phyloP scores from a whole-genome alignment of 495 filamentous ascomycete species.

The Antarctomyces pellizariae region DNA sequence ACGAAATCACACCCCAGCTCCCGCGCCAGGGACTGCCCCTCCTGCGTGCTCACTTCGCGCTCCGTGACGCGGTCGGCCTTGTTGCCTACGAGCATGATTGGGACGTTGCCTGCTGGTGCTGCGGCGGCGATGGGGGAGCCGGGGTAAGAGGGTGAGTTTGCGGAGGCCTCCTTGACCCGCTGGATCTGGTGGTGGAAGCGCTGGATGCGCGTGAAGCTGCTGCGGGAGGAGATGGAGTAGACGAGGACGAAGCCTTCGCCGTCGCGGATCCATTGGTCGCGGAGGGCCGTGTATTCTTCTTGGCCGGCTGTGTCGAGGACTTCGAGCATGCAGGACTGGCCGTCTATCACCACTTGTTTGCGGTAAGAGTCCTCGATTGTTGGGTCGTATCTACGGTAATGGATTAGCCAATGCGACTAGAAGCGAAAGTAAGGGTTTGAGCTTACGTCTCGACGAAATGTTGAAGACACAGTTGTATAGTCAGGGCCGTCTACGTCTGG shows the following conservation, averaged over 20 bases:
- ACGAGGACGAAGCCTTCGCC: constrained; percentile 95
- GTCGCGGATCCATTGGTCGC: constrained; percentile 96
- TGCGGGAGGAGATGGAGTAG: constrained; percentile 90
- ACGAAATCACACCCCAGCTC: constrained; percentile 93
- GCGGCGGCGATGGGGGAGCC: constrained; percentile 30
- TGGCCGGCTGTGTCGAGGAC: constrained; percentile 97
- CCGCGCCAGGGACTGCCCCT: constrained; percentile 76
- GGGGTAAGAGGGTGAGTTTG: constrained; percentile 49
- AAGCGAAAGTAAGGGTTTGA: background rate
- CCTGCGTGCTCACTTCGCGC: constrained; percentile 87
- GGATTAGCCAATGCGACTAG: constrained; percentile 1
- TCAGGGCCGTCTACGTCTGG: constrained; percentile 94
- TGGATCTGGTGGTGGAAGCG: constrained; percentile 93
- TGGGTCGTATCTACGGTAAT: constrained; percentile 48
- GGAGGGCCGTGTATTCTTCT: constrained; percentile 91
- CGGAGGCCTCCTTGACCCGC: constrained; percentile 83
- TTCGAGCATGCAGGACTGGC: constrained; percentile 93
- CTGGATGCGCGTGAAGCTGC: constrained; percentile 84
- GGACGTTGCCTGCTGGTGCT: constrained; percentile 39
- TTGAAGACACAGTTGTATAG: constrained; percentile 67
- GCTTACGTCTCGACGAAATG: constrained; percentile 34
- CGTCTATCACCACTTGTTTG: constrained; percentile 95
- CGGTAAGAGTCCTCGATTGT: constrained; percentile 95
- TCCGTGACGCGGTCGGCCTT: constrained; percentile 94
- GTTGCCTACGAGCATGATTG: constrained; percentile 96